Conservation (phyloP, 1,284 basidiomycete genomes). For the Singerocomus inundabilis region DNA sequence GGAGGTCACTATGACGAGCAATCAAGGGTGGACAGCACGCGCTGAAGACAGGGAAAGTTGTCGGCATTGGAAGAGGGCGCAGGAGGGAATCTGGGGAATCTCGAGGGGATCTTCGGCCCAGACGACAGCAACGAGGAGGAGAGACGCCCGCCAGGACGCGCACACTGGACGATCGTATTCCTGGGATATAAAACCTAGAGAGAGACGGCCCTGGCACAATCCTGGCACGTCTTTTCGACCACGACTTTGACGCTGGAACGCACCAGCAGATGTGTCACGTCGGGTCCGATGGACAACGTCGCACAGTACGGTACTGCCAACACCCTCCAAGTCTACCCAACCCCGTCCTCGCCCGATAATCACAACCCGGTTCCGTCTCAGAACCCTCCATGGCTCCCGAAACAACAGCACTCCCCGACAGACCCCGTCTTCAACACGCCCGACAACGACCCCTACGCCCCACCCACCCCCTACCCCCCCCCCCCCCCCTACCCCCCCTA, state of each 20-base stretch:
- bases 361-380: conserved; percentile 23
- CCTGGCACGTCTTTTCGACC: conserved; percentile 34
- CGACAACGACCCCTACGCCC: conserved; percentile 37
- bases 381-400: conserved; percentile 27
- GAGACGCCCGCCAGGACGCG: conserved; percentile 20
- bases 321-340: conserved; percentile 35
- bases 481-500: too few species aligned
- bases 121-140: conserved; percentile 30
- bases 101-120: conserved; percentile 21
- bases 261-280: conserved; percentile 37
- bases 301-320: conserved; percentile 33
- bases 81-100: conserved; percentile 22
- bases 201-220: conserved; percentile 25
- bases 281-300: conserved; percentile 39
- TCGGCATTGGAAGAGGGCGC: conserved; percentile 23
- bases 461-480: conserved; percentile 34
- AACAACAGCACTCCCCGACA: conserved; percentile 23
- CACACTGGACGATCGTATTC: conserved; percentile 19
- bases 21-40: conserved; percentile 18
- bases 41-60: conserved; percentile 31
- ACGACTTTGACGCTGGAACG: conserved; percentile 26
- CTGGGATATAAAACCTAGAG: conserved; percentile 32
- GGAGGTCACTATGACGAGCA: conserved; percentile 26
- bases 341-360: conserved; percentile 29
- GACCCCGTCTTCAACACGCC: conserved; percentile 35